Conservation (phyloP, 2,329 filamentous ascomycete species). For the Ceratocystis destructans region DNA sequence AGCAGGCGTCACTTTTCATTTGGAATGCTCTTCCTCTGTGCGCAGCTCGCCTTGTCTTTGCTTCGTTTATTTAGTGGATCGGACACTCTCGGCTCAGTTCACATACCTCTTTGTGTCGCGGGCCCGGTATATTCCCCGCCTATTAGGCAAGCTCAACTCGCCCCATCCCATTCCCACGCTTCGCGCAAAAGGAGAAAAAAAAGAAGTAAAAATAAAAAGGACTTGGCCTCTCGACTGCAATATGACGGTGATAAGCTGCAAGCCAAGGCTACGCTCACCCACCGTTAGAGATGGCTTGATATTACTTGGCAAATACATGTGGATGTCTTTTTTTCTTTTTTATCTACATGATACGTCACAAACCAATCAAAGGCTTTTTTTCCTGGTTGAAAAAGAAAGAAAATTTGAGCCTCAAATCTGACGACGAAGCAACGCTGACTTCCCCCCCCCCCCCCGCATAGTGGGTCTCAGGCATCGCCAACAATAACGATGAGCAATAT, state of each 20-base stretch:
- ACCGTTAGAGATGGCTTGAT: no score
- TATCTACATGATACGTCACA: background rate
- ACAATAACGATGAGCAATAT: background rate
- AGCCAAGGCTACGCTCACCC: background rate
- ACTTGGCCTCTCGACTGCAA: no score
- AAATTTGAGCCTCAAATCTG: conserved; percentile 1
- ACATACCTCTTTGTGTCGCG: background rate
- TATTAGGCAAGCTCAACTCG: background rate
- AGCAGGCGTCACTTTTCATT: background rate
- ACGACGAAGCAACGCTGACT: background rate
- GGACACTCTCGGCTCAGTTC: background rate
- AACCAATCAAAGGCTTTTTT: background rate
- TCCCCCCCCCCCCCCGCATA: background rate
- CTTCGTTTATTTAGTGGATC: background rate
- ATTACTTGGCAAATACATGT: no score
- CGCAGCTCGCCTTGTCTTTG: background rate
- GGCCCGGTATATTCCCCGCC: background rate
- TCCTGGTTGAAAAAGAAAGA: background rate
- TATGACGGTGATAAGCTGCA: no score
- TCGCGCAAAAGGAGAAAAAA: background rate
- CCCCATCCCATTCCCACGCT: background rate
- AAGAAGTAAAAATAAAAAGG: no score
- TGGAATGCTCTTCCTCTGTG: background rate
- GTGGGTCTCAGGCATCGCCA: background rate
- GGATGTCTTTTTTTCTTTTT: background rate